These are phyloP conservation scores for Asterella californica DNA, from an alignment of 225 moss, liverwort and hornwort species.

Conservation along the genomic window DNA sequence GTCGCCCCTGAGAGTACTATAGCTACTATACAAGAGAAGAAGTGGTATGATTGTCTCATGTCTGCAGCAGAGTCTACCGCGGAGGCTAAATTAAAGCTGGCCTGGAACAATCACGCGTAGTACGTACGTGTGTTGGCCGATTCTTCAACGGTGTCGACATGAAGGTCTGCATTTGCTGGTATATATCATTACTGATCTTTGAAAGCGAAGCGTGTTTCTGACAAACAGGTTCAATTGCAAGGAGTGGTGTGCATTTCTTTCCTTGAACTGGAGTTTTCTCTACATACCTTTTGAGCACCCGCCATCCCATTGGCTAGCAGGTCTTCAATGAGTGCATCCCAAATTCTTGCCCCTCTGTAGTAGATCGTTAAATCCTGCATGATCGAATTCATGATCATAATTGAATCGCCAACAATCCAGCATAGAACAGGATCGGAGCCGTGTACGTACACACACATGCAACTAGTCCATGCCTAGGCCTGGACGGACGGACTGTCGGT, in stretches of 20 bases:
- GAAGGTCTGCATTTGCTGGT: not conserved
- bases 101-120: too few relatives aligned
- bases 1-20: too few relatives aligned
- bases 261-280: not conserved
- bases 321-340: conserved; percentile 61
- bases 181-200: not conserved
- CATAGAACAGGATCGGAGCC: too few relatives aligned
- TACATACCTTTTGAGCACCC: conserved; percentile 54
- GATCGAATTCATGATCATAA: not conserved
- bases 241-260: not conserved
- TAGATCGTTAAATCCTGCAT: conserved; percentile 48
- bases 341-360: conserved; percentile 71
- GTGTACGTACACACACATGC: not conserved
- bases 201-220: not conserved
- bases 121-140: not conserved
- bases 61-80: too few relatives aligned
- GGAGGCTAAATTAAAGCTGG: too few relatives aligned
- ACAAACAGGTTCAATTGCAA: not conserved
- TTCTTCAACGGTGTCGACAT: not conserved
- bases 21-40: not conserved
- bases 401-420: not conserved
- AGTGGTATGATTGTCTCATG: not conserved
- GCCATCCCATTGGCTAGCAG: conserved; percentile 57
- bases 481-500: not conserved
- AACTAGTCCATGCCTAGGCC: too few relatives aligned